A percentile compares a stretch with the other conserved stretches of the same genome.
These are phyloP conservation scores for Breynia disticha DNA, from an alignment of 441 rosid genomes.

Conservation along the genomic window DNA sequence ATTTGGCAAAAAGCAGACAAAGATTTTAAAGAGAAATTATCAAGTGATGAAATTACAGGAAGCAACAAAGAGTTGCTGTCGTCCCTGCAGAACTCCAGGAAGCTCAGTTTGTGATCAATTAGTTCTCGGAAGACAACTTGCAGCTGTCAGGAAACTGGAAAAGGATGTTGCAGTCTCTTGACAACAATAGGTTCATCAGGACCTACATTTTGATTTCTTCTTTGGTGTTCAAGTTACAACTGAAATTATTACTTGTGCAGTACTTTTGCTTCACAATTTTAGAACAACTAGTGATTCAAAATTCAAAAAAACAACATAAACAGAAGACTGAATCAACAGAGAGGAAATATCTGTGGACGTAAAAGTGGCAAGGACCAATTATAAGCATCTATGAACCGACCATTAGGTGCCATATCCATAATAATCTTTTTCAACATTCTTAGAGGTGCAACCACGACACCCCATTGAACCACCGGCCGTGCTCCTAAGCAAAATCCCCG, in stretches of 20 bases:
- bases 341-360: conserved; percentile 69
- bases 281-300: too few species aligned
- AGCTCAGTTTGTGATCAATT: conserved; percentile 65
- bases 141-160: too few species aligned
- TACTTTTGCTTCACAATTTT: too few species aligned
- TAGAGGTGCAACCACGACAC: conserved; percentile 39
- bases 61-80: conserved; percentile 55
- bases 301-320: too few species aligned
- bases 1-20: conserved; percentile 45
- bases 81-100: conserved; percentile 66
- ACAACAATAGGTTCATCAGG: conserved; percentile 17
- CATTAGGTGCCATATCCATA: conserved; percentile 38
- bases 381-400: conserved; percentile 29
- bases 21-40: conserved; percentile 60
- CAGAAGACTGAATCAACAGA: conserved; percentile 32
- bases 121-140: too few species aligned
- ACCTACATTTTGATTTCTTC: too few species aligned
- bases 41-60: conserved; percentile 44
- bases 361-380: conserved; percentile 48
- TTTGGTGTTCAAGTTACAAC: too few species aligned
- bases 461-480: conserved; percentile 54
- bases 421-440: conserved; percentile 47
- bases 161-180: too few species aligned
- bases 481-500: conserved; percentile 52
- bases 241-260: too few species aligned